Base-by-base conservation (phyloP, 2,329 filamentous ascomycete genomes). In the Arthroderma uncinatum region DNA sequence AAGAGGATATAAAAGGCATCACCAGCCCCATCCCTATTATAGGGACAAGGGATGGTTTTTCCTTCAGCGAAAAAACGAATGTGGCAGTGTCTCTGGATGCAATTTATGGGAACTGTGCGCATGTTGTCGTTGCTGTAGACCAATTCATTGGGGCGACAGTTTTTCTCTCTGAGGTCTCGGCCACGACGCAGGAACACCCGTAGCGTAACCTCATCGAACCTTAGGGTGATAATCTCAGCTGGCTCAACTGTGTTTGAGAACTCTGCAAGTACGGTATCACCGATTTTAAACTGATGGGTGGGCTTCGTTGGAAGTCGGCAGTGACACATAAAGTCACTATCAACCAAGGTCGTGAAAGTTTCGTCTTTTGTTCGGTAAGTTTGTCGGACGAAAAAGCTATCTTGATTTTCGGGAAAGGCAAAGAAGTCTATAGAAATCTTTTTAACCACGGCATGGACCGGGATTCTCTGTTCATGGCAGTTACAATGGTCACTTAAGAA, bases 401-500 rank as follows among this genome's bases (percentile, higher is more conserved):
- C 44, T 0, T 73, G 75, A 0, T 72, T 66, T 0, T 81, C 44
- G 42, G 53, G 78, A 0, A 70, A 68, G 0, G 76, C 76, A 5
- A 81, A 80, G 69, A 81, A 84, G 60, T 80, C 75, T 0, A 91
- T 77, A 0, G 75, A 61, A 40, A 86, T 79, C 1, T 79, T 79
- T 0, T 75, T 76, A 0, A 82, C 64, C 0, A 90, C 73, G 34
- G 88, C 78, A 0, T 77, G 69, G 0, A 78, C 75, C 0, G 74
- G 62, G 2, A 88, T 74, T 28, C 76, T 75, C 0, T 71, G 65
- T 16, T 79, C 74, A 0, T 73, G 67, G 60, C 88, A 93, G 0
- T 84, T 86, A 70, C 89, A 92, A 58, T 90, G 82, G 54, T 89
- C 81, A 0, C 84, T 88, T 0, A 92, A 70, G 60, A 93, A 93